Evolutionary conservation across 2,329 filamentous ascomycete genomes (phyloP), one percentile per base, ranked within the genome.

Genomic region (Cladosporium sp.): DNA sequence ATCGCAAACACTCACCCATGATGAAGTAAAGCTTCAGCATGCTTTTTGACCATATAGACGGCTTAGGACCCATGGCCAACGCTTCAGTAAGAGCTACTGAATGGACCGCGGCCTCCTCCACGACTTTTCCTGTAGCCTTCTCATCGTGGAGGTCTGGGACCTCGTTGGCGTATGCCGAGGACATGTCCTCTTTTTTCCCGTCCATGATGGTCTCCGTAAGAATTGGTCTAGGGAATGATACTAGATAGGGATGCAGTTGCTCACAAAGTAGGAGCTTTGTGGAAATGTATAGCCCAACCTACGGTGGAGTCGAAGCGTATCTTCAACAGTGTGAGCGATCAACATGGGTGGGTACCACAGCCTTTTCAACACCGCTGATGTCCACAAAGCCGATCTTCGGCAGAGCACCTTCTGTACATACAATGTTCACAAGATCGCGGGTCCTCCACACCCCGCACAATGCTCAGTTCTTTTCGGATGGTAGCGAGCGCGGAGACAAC

Each of bases 111-210:
- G 59, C 63, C 42, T 65, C 63, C 51, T 63, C 64, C 19, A 66
- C 64, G 5, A 59, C 58, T 3, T 57, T 64, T 62, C 39, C 52
- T 40, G 17, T 60, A 30, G n/a, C 63, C 63, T 56, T 56, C 39
- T 65, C 58, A 55, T 64, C 63, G 36, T 51, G 55, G 19, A 52
- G 22, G 28, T 51, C 55, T 28, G 42, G 38, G 12, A 58, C 37
- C 50, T 61, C 58, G 51, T 60, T 42, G 43, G 60, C 59, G 59
- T 65, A 63, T 22, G 64, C 60, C 17, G 60, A 60, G 12, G 51
- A 51, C 15, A 54, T 20, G 25, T 39, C 60, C 9, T 60, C 43
- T 62, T 85, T 78, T 28, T 78, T 76, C 55, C 78, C 68, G 0
- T 69, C 75, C 73, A 81, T 82, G 80, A 40, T 15, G 14, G 14